These are phyloP conservation scores for Poteriospumella lacustris DNA, from an alignment of 108 stramenopile species.

Conservation along the genomic window DNA sequence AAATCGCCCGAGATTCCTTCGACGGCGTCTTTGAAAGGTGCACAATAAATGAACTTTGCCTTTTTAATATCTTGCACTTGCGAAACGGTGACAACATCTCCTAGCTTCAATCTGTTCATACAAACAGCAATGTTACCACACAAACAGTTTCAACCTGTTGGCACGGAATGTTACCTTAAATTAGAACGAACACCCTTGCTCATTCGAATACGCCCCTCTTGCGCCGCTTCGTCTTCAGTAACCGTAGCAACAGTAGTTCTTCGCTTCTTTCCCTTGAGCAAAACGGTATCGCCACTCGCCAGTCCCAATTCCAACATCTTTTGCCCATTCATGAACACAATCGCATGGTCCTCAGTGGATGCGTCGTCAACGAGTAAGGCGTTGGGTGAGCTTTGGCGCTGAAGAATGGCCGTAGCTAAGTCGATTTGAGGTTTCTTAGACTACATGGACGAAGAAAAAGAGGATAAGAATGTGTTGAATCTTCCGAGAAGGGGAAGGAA, in stretches of 20 bases:
- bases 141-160: background rate
- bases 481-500: no score
- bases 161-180: constrained; percentile 27
- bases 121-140: background rate
- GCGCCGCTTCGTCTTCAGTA: constrained; percentile 26
- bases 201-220: constrained; percentile 33
- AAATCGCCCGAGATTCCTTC: constrained; percentile 45
- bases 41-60: constrained; percentile 40
- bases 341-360: background rate
- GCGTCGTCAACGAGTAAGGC: background rate
- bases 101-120: constrained; percentile 31
- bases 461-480: no score
- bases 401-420: background rate
- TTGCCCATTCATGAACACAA: background rate
- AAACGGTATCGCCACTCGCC: constrained; percentile 48
- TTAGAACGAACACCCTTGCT: constrained; percentile 40
- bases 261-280: constrained; percentile 52
- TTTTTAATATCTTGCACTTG: constrained; percentile 47
- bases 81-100: constrained; percentile 41
- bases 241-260: constrained; percentile 52
- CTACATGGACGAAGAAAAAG: no score
- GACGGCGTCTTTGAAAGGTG: constrained; percentile 51
- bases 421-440: background rate
- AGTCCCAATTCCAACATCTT: constrained; percentile 29
- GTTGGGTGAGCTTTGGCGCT: background rate